Evolutionary conservation across 1,139 yeast genomes (phyloP).

Genomic region (Sugiyamaella paludigena): DNA sequence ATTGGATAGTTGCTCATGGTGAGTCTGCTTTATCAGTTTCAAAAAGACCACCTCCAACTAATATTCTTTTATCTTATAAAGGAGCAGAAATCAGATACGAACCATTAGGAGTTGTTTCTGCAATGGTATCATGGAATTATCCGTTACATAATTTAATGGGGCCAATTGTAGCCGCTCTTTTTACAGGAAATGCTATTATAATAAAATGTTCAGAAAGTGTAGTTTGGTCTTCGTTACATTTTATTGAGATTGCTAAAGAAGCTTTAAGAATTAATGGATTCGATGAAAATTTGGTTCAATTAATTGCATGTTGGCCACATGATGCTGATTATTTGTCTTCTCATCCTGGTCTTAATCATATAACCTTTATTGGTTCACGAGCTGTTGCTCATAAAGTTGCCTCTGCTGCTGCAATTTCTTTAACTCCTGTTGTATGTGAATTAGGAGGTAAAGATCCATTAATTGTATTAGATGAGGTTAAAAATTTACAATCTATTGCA

Average conservation of each 20-base stretch:
- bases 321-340: conserved; percentile 83
- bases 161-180: conserved; percentile 82
- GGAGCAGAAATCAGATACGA: conserved; percentile 91
- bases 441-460: conserved; percentile 95
- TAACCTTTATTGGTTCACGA: conserved; percentile 93
- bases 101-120: conserved; percentile 84
- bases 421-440: conserved; percentile 93
- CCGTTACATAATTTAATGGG: conserved; percentile 89
- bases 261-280: conserved; percentile 72
- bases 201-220: conserved; percentile 95
- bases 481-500: conserved; percentile 56
- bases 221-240: conserved; percentile 88
- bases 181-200: conserved; percentile 87
- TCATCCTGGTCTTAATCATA: conserved; percentile 77
- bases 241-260: conserved; percentile 62
- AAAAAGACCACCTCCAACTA: conserved; percentile 82
- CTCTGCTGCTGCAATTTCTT: conserved; percentile 70
- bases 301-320: conserved; percentile 72
- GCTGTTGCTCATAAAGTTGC: conserved; percentile 89
- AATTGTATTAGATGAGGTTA: conserved; percentile 64
- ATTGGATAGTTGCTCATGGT: conserved; percentile 86
- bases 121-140: conserved; percentile 94
- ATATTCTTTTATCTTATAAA: conserved; percentile 75
- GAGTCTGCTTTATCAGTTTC: conserved; percentile 68
- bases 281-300: conserved; percentile 79